Percentiles rank a stretch among this genome's conserved stretches.
These are phyloP conservation scores for Telopea speciosissima DNA, from an alignment of 177 flowering plant species.

Conservation along the genomic window DNA sequence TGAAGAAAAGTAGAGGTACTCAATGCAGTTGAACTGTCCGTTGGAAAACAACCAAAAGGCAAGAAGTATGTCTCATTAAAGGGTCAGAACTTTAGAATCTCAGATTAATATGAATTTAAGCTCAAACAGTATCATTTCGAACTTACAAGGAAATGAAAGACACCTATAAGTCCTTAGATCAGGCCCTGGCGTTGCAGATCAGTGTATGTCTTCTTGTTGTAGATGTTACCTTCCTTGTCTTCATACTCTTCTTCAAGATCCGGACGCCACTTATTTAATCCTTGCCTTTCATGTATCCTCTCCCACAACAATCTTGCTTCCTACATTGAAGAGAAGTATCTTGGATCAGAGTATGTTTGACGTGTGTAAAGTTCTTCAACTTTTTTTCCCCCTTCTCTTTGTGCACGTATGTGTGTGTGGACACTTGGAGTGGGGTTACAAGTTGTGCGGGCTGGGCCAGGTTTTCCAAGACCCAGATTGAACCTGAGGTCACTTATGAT, in stretches of 20 bases:
- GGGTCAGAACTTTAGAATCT: too few relatives aligned
- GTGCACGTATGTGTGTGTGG: too few relatives aligned
- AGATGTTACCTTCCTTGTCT: slow-evolving; percentile 93
- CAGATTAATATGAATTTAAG: not conserved
- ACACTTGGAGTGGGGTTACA: too few relatives aligned
- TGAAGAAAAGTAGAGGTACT: too few relatives aligned
- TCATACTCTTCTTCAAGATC: slow-evolving; percentile 98
- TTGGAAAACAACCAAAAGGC: too few relatives aligned
- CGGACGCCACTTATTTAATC: slow-evolving; percentile 90
- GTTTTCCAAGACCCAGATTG: too few relatives aligned
- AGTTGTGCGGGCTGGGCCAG: too few relatives aligned
- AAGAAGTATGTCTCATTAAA: too few relatives aligned
- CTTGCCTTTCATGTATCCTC: slow-evolving; percentile 76
- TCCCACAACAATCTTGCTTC: slow-evolving; percentile 94
- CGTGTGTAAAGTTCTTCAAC: not conserved
- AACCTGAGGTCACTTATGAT: too few relatives aligned
- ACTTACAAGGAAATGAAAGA: not conserved
- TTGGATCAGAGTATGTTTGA: not conserved
- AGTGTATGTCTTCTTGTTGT: slow-evolving; percentile 91
- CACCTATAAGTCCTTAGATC: slow-evolving; percentile 26
- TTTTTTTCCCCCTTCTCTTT: not conserved
- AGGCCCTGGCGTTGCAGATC: slow-evolving; percentile 97
- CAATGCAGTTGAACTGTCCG: too few relatives aligned
- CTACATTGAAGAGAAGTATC: slow-evolving; percentile 27
- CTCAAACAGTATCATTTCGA: not conserved